A percentile compares a stretch with the other conserved stretches of the same genome.
These are phyloP conservation scores for Vanderwaltozyma verrucispora DNA, from an alignment of 805 yeast species.

Conservation along the genomic window DNA sequence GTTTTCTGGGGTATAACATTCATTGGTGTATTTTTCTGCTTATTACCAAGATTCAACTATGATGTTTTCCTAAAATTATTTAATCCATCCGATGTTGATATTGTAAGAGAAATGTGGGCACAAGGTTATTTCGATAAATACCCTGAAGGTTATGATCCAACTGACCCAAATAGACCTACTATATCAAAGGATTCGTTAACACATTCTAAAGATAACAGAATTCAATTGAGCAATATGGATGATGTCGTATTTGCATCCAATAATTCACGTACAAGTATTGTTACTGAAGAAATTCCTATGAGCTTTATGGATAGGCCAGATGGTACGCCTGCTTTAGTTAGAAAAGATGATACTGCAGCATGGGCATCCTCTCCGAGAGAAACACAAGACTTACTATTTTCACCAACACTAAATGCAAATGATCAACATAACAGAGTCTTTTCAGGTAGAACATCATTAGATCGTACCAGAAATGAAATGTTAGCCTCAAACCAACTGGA, in stretches of 20 bases:
- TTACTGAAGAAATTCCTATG: constrained; percentile 33
- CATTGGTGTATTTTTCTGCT: constrained; percentile 51
- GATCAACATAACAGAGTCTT: not conserved
- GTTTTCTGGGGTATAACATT: constrained; percentile 59
- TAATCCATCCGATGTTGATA: constrained; percentile 62
- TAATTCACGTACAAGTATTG: constrained; percentile 21
- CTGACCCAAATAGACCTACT: constrained; percentile 58
- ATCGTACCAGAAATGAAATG: constrained; percentile 31
- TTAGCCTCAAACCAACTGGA: constrained; percentile 29
- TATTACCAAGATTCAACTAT: constrained; percentile 56
- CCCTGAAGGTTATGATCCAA: constrained; percentile 66
- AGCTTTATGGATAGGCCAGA: constrained; percentile 15
- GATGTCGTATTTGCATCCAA: constrained; percentile 5
- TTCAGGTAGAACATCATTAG: constrained; percentile 28
- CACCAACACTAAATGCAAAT: constrained; percentile 9
- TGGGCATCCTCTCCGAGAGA: constrained; percentile 14
- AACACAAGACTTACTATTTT: constrained; percentile 12
- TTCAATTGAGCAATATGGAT: constrained; percentile 3
- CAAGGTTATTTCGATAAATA: constrained; percentile 58
- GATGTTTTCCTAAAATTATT: constrained; percentile 44
- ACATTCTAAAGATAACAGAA: not conserved
- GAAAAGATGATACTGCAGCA: constrained; percentile 8
- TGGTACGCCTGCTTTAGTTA: constrained; percentile 23
- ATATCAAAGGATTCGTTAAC: constrained; percentile 16
- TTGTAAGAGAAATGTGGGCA: constrained; percentile 58